These are phyloP conservation scores for Phytophthora pini DNA, from an alignment of 352 stramenopile species.

Conservation along the genomic window DNA sequence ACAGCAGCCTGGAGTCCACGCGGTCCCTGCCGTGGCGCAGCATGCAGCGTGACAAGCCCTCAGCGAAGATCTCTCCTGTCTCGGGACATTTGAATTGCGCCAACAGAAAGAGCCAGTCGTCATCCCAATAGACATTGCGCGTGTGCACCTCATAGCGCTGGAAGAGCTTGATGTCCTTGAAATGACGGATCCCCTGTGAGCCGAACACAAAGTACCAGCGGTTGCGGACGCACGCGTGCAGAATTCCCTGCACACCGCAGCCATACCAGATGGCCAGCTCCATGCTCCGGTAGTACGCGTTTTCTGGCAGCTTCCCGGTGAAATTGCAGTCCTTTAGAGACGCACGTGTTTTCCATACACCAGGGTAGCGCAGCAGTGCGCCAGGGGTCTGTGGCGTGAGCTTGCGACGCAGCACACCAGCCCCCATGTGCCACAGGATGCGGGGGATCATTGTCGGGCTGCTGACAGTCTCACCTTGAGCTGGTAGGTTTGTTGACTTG, in stretches of 20 bases:
- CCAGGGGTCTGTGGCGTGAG: slow-evolving; percentile 49
- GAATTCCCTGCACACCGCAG: slow-evolving; percentile 64
- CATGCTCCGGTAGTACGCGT: slow-evolving; percentile 78
- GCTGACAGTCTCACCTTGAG: too few relatives aligned
- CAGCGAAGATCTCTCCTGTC: slow-evolving; percentile 66
- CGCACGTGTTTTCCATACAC: slow-evolving; percentile 59
- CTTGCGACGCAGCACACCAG: slow-evolving; percentile 55
- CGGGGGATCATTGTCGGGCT: slow-evolving; percentile 58
- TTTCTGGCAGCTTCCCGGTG: slow-evolving; percentile 56
- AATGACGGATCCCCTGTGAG: slow-evolving; percentile 71
- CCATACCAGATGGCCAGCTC: slow-evolving; percentile 78
- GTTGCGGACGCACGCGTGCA: slow-evolving; percentile 60
- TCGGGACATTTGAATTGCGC: slow-evolving; percentile 73
- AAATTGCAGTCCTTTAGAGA: slow-evolving; percentile 69
- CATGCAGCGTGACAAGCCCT: slow-evolving; percentile 69
- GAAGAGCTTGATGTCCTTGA: slow-evolving; percentile 58
- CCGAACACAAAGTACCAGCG: slow-evolving; percentile 77
- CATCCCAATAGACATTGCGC: slow-evolving; percentile 75
- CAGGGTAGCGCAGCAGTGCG: slow-evolving; percentile 60
- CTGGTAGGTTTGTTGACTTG: slow-evolving; percentile 3
- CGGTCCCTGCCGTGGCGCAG: slow-evolving; percentile 59
- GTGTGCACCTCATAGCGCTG: slow-evolving; percentile 73
- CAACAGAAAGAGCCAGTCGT: slow-evolving; percentile 75
- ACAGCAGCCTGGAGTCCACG: slow-evolving; percentile 57
- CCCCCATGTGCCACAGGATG: slow-evolving; percentile 76